phyloP scores from a whole-genome alignment of 2,329 filamentous ascomycete species.

The Onygena corvina region DNA sequence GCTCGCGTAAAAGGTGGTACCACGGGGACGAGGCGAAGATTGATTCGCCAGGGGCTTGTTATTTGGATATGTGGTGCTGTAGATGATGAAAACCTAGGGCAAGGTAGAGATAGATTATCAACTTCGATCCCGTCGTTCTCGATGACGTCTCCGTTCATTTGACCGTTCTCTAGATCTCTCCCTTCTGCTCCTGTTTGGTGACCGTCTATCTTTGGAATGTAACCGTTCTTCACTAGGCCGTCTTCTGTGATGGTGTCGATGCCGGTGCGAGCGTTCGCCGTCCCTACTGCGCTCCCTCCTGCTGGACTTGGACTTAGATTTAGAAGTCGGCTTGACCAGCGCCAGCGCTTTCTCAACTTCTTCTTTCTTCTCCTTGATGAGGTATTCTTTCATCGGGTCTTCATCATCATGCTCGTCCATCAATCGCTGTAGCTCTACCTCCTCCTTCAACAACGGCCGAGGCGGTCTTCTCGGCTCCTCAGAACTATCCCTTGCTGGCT shows the following conservation, averaged over 20 bases:
- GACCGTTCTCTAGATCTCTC: constrained; percentile 14
- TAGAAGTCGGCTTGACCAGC: constrained; percentile 5
- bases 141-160: constrained; percentile 14
- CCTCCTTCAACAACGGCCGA: constrained; percentile 63
- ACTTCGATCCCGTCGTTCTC: constrained; percentile 23
- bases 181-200: constrained; percentile 21
- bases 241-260: constrained; percentile 35
- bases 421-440: constrained; percentile 63
- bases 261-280: constrained; percentile 32
- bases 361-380: constrained; percentile 84
- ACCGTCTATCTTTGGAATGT: constrained; percentile 21
- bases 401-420: constrained; percentile 80
- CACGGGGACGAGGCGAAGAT: not conserved
- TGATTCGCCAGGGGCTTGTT: not conserved
- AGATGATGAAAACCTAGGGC: not conserved
- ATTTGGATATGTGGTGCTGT: not conserved
- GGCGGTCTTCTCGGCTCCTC: constrained; percentile 20
- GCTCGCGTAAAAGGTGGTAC: too few species aligned
- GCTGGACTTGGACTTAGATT: constrained; percentile 25
- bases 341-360: constrained; percentile 63
- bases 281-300: constrained; percentile 33
- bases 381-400: constrained; percentile 89
- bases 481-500: constrained; percentile 17
- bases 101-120: not conserved
- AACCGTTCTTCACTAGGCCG: constrained; percentile 23